Base-by-base conservation (phyloP, 1,139 yeast species). In the Taphrina deformans region DNA sequence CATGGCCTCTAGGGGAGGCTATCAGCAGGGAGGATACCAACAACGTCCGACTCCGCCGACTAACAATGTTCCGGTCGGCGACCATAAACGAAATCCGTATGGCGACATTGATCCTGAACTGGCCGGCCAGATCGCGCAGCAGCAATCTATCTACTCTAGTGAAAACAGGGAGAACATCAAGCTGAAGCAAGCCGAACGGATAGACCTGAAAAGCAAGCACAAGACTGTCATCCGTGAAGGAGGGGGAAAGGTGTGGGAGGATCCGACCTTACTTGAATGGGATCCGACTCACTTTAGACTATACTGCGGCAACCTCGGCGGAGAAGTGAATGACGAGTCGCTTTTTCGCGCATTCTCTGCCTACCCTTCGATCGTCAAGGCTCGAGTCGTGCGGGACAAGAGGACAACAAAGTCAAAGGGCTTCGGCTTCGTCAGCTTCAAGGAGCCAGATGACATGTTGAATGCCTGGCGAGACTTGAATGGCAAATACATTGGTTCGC, bases 371-470 rank as follows among this genome's bases (percentile, higher is more conserved):
- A 75, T 88, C 69, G 75, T 82, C 23, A 83, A 83, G 69, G 87
- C 80, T 10, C 79, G 80, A 67, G 88, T 86, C 0, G 87, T 87
- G 0, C 68, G 73, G 27, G 86, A 83, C 69, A 74, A 73, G 16
- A 76, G 74, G 26, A 73, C 81, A 0, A 78, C 76, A 7, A 78
- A 78, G 67, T 80, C 80, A 66, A 85, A 83, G 73, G 96, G 97
- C 27, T 91, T 91, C 74, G 97, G 97, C 1, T 91, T 91, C 76
- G 96, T 89, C 10, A 87, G 96, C 1, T 91, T 91, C 73, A 76
- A 79, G 31, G 82, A 81, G 46, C 84, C 83, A 66, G 77, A 79
- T n/a, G 95, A 77, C 66, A 88, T 86, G 71, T 78, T 88, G 67
- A 77, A 77, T 60, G 91, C 93, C 2, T 88, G 86, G 75, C 85